Evolutionary conservation across 2,329 filamentous ascomycete species (phyloP).

Genomic region (Clarireedia homoeocarpa): DNA sequence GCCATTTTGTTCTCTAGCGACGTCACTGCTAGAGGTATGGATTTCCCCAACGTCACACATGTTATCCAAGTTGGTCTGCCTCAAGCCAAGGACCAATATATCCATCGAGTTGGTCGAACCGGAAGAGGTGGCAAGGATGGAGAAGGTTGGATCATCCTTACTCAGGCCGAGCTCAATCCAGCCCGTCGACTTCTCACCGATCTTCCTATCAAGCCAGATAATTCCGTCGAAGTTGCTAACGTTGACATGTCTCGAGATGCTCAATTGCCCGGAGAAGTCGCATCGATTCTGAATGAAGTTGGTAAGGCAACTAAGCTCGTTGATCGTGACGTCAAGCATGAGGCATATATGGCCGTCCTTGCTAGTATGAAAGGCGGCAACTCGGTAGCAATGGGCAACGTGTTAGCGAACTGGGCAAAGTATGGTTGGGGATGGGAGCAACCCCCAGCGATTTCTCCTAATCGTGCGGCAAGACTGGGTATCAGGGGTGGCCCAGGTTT

Average conservation of each 20-base stretch:
- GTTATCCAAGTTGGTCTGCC: slow-evolving; percentile 67
- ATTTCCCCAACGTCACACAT: slow-evolving; percentile 72
- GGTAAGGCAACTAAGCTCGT: slow-evolving; percentile 25
- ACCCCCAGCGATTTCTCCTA: slow-evolving; percentile 21
- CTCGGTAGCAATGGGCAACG: not conserved
- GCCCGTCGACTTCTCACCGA: slow-evolving; percentile 20
- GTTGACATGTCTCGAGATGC: slow-evolving; percentile 30
- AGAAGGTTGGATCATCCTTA: slow-evolving; percentile 41
- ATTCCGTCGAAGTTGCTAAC: slow-evolving; percentile 18
- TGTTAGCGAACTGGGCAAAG: slow-evolving; percentile 25
- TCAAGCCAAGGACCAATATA: slow-evolving; percentile 59
- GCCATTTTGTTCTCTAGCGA: slow-evolving; percentile 72
- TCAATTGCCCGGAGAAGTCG: slow-evolving; percentile 24
- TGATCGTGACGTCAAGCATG: slow-evolving; percentile 18
- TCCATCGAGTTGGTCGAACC: slow-evolving; percentile 70
- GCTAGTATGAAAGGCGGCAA: not conserved
- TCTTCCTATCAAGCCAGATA: slow-evolving; percentile 25
- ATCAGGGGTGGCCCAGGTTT: slow-evolving; percentile 17
- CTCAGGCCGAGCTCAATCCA: slow-evolving; percentile 14
- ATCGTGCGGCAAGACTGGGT: slow-evolving; percentile 21
- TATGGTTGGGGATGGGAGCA: slow-evolving; percentile 29
- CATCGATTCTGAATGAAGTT: slow-evolving; percentile 23
- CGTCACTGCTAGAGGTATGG: slow-evolving; percentile 76
- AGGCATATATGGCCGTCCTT: slow-evolving; percentile 23
- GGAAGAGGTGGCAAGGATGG: slow-evolving; percentile 67